Base-by-base conservation (phyloP, 305 asterid species). In the Salvia sclarea region DNA sequence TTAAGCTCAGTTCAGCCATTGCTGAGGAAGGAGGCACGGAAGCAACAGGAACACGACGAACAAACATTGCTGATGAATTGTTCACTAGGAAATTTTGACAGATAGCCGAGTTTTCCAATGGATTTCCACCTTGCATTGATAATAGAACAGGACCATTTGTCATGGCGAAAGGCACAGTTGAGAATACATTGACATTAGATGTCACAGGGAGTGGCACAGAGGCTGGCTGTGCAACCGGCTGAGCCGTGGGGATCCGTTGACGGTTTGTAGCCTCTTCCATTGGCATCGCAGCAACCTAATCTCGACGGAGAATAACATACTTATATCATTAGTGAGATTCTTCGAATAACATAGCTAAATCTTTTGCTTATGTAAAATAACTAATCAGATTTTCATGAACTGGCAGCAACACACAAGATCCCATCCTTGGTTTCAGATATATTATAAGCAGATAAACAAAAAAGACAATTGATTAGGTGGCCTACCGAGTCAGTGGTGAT, bases 401-500 rank as follows among this genome's bases (percentile, higher is more conserved):
- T 52, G 58, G 45, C 44, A 68, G 7, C 45, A 30, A 54, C 30
- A 61, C 1, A 53, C 8, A 53, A 43, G 59, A 54, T 55, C 37
- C 6, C 57, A 35, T 21, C 28, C 24, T 3, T 56, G 6, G 0
- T 59, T 21, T 33, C 44, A 47, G 18, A 14, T 6, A 45, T 33
- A 44, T 8, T 9, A 69, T 5, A 4, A 10, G 58, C 4, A 53
- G 24, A 56, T 33, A 40, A 6, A 21, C 13, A 41, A 31, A 13
- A 5, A 33, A 30, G n/a, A 35, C 10, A 49, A 4, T 33, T 25
- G 31, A 25, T 47, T 35, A 30, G 50, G 22, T 30, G 22, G 68
- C 40, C 60, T 86, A 91, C 98, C 83, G 88, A 81, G 75, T 89
- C 94, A 10, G 94, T 81, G 25, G 95, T 87, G 66, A 91, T 91